Percentiles rank a stretch among this genome's conserved stretches.
Evolutionary conservation across 805 yeast species (phyloP).

Genomic region (Candida michaelii): DNA sequence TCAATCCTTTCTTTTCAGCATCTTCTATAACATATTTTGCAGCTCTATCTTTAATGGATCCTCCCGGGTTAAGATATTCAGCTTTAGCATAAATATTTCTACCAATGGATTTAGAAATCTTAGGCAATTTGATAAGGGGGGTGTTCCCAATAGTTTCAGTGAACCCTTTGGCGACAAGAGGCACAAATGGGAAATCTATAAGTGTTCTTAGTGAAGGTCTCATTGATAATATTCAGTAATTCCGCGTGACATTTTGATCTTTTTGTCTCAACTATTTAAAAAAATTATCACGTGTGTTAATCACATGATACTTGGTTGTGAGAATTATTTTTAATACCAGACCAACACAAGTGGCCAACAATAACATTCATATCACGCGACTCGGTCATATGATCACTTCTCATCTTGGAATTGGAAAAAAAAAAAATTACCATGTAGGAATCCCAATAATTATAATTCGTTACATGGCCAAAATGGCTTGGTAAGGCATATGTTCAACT

Average conservation of each 20-base stretch:
- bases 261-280: too few species aligned
- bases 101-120: slow-evolving; percentile 25
- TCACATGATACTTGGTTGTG: background rate
- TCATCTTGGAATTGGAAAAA: too few species aligned
- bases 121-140: slow-evolving; percentile 56
- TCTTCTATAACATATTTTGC: slow-evolving; percentile 75
- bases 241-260: too few species aligned
- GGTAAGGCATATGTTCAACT: too few species aligned
- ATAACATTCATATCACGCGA: background rate
- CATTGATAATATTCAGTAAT: slow-evolving; percentile 3
- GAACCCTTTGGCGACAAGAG: slow-evolving; percentile 70
- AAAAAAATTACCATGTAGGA: too few species aligned
- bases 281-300: too few species aligned
- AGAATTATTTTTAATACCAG: too few species aligned
- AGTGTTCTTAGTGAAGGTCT: background rate
- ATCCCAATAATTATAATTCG: too few species aligned
- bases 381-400: too few species aligned
- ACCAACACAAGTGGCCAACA: too few species aligned
- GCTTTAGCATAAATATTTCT: slow-evolving; percentile 76
- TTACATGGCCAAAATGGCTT: too few species aligned
- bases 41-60: slow-evolving; percentile 89
- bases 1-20: slow-evolving; percentile 67
- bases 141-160: slow-evolving; percentile 92
- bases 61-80: slow-evolving; percentile 92
- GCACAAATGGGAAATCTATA: slow-evolving; percentile 50